Conservation (phyloP, 345 rosid genomes). For the Jatropha curcas region DNA sequence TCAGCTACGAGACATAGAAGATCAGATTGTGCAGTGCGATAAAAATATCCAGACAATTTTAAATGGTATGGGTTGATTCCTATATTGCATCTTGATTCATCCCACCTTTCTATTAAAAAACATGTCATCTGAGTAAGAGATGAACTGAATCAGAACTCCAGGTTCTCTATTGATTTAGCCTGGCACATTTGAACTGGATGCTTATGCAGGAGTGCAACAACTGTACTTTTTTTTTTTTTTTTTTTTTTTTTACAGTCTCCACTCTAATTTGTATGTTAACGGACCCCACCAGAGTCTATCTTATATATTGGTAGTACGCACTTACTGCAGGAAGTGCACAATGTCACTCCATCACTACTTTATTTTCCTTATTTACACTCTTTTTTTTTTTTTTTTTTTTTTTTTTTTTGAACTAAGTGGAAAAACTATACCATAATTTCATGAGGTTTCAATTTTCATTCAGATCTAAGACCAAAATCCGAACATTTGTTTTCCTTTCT, state of each 20-base stretch:
- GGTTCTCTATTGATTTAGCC: background rate
- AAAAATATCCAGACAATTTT: conserved; percentile 45
- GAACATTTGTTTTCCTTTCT: background rate
- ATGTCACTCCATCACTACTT: too few relatives aligned
- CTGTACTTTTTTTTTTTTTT: background rate
- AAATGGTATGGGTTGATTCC: conserved; percentile 36
- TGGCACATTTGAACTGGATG: background rate
- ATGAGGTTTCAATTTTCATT: background rate
- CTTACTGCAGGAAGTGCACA: too few relatives aligned
- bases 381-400: too few relatives aligned
- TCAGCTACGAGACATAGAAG: conserved; percentile 61
- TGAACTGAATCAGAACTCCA: background rate
- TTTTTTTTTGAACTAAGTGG: background rate
- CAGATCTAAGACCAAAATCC: background rate
- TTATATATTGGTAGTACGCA: too few relatives aligned
- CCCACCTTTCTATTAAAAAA: background rate
- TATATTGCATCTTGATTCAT: background rate
- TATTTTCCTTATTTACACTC: too few relatives aligned
- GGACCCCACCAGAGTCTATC: too few relatives aligned
- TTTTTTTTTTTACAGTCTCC: too few relatives aligned
- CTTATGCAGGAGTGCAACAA: background rate
- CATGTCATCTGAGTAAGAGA: background rate
- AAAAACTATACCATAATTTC: background rate
- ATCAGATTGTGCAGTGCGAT: conserved; percentile 68
- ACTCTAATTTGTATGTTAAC: too few relatives aligned